A percentile compares a stretch with the other conserved stretches of the same genome.
Evolutionary conservation across 2,329 filamentous ascomycete species (phyloP).

Genomic region (Aspergillus novoparasiticus): DNA sequence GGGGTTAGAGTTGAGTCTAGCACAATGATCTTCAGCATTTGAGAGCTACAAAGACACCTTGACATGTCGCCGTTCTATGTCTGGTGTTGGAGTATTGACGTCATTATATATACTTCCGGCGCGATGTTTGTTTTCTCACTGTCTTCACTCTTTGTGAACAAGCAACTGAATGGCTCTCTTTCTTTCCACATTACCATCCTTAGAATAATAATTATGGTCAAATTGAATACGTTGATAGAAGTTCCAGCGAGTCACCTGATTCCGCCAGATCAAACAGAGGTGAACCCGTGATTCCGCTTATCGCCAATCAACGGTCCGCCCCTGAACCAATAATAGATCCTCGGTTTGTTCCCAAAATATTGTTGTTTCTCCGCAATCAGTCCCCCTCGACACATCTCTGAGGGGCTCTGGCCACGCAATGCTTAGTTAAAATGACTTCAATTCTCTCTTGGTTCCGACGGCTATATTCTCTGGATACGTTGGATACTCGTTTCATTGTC

Average conservation of each 20-base stretch:
- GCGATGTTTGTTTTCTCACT: too few species aligned
- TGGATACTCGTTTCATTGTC: slow-evolving; percentile 73
- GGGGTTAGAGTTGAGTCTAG: background rate
- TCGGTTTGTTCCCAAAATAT: background rate
- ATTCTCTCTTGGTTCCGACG: slow-evolving; percentile 52
- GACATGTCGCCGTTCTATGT: background rate
- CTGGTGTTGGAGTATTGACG: background rate
- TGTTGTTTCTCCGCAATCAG: slow-evolving; percentile 9
- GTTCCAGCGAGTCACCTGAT: slow-evolving; percentile 1
- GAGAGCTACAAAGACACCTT: background rate
- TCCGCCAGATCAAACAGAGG: background rate
- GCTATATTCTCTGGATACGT: slow-evolving; percentile 66
- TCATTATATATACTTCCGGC: background rate
- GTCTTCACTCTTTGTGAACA: too few species aligned
- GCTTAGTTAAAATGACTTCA: slow-evolving; percentile 46
- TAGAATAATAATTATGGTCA: too few species aligned
- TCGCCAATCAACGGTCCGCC: slow-evolving; percentile 14
- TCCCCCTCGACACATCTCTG: slow-evolving; percentile 15
- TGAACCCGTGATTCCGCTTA: background rate
- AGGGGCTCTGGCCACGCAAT: slow-evolving; percentile 26
- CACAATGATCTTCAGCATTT: background rate
- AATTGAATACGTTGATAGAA: too few species aligned
- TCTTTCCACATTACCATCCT: too few species aligned
- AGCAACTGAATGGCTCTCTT: too few species aligned
- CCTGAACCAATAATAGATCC: slow-evolving; percentile 22